Percentiles rank a stretch among this genome's conserved stretches.
phyloP scores from a whole-genome alignment of 345 rosid species.

The Lepidium sativum region DNA sequence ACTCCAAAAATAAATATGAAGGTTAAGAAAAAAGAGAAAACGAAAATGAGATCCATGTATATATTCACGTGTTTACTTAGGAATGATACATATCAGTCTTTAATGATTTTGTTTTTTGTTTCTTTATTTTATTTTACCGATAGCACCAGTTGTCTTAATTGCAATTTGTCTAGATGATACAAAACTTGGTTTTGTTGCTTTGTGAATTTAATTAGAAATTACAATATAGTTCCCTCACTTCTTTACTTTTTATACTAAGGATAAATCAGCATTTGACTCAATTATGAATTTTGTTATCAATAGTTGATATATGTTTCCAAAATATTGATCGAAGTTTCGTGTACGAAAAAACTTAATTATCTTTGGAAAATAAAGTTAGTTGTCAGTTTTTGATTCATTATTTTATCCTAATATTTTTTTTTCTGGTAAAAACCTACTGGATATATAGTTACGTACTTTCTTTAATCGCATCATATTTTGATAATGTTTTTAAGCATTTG shows the following conservation, averaged over 20 bases:
- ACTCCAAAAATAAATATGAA: background rate
- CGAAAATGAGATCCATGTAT: background rate
- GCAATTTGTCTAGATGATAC: background rate
- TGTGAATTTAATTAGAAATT: background rate
- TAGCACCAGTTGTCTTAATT: constrained; percentile 1
- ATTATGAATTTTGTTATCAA: background rate
- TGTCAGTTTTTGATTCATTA: background rate
- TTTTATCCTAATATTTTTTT: background rate
- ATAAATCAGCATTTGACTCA: background rate
- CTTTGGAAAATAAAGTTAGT: background rate
- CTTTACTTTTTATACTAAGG: background rate
- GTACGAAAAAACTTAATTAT: too few relatives aligned
- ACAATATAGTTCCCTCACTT: background rate
- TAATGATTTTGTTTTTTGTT: background rate
- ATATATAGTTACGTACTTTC: too few relatives aligned
- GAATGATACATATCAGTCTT: background rate
- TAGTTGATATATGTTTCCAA: background rate
- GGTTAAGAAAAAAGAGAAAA: background rate
- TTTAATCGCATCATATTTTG: too few relatives aligned
- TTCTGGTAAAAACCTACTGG: too few relatives aligned
- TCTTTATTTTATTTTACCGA: background rate
- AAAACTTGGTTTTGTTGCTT: background rate
- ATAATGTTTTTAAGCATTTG: background rate
- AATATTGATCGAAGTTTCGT: background rate
- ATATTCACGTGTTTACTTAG: constrained; percentile 17